Conservation (phyloP, 2,329 filamentous ascomycete genomes). For the Aspergillus pseudonomiae region DNA sequence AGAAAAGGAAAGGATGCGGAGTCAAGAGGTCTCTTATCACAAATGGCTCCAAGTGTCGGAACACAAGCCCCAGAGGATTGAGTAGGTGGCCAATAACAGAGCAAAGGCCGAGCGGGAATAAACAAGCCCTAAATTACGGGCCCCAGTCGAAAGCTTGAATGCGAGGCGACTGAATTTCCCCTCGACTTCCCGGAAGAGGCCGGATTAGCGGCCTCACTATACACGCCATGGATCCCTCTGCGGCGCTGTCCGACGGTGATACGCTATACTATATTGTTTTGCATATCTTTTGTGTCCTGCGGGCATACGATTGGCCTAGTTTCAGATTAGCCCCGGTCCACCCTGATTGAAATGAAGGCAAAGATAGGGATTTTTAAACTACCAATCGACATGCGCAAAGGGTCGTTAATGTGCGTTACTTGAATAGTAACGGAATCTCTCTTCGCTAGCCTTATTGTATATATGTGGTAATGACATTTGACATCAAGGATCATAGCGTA, state of each 20-base stretch:
- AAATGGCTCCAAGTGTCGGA: neutral
- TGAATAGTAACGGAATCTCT: neutral
- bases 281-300: neutral
- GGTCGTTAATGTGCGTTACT: too few relatives aligned
- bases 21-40: neutral
- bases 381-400: neutral
- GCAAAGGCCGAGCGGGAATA: neutral
- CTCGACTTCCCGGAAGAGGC: neutral
- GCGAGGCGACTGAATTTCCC: neutral
- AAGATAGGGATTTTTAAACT: neutral
- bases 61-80: neutral
- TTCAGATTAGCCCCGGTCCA: neutral
- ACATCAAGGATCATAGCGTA: neutral
- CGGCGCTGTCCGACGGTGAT: neutral
- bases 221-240: neutral
- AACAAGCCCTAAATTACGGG: neutral
- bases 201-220: neutral
- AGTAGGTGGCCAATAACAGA: neutral
- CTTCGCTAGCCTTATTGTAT: neutral
- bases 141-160: neutral
- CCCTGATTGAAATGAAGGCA: neutral
- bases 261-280: neutral
- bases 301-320: neutral
- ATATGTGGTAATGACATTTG: neutral
- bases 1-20: neutral